Base-by-base conservation (phyloP, 345 rosid species). In the Acer saccharum region DNA sequence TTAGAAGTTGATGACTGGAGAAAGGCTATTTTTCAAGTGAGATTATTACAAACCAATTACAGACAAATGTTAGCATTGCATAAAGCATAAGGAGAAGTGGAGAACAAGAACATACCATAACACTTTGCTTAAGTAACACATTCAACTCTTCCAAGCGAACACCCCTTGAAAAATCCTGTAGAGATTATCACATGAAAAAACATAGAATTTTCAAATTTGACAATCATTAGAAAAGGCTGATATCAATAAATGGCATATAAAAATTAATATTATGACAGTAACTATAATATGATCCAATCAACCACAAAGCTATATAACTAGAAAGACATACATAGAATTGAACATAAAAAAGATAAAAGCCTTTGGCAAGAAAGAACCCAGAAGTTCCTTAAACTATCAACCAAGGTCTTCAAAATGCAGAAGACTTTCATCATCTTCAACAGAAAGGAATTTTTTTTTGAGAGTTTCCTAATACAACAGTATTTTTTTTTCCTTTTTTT, bases 161-260 rank as follows among this genome's bases (percentile, higher is more conserved):
- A 61, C 97, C 98, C 87, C 82, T 93, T 13, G 98, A 93, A 80
- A 90, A 93, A 83, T 95, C 98, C 99, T 95, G 90, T 80, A 86
- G 25, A 32, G 58, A 76, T 39, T 46, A 60, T 68, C 64, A 74
- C 71, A 75, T 41, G 60, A 80, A 32, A 54, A 68, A 68, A 62
- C 54, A 81, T 50, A 78, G 54, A 69, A 48, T 41, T 69, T 76
- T 75, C 58, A 44, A 57, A 43, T 39, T 72, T 62, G 58, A 76
- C 55, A 57, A 61, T 16, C 18, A 73, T 5, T 20, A 32, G 32
- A 44, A 58, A 35, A 46, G 43, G 68, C 21, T 21, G 20, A 39
- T 78, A 32, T 64, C 71, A 27, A 39, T 39, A 20, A 63, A 54
- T 35, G 46, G 27, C 16, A 76, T 35, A 57, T 17, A 46, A 44